phyloP scores from a whole-genome alignment of 148 eudicot genomes.

The Heliamphora exappendiculata region DNA sequence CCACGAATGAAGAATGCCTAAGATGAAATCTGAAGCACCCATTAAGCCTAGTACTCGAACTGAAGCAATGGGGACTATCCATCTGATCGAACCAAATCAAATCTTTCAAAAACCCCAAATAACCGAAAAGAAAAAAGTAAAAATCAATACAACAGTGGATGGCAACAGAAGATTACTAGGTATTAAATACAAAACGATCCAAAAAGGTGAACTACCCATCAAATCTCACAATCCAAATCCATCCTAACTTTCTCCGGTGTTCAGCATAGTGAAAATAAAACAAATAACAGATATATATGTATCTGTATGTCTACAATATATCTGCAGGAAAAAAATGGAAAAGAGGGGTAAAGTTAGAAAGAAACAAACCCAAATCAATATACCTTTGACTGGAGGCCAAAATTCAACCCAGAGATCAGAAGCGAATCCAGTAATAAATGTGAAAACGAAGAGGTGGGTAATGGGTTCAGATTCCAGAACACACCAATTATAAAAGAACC shows the following conservation, averaged over 20 bases:
- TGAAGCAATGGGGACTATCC: not conserved
- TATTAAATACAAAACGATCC: slow-evolving; percentile 7
- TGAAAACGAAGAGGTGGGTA: slow-evolving; percentile 10
- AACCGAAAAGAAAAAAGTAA: not conserved
- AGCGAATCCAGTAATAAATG: slow-evolving; percentile 9
- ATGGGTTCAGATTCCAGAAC: slow-evolving; percentile 9
- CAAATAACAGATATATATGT: not conserved
- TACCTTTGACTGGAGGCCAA: slow-evolving; percentile 19
- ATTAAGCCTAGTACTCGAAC: not conserved
- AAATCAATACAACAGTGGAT: slow-evolving; percentile 15
- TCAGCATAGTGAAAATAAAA: not conserved
- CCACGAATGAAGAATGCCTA: not conserved
- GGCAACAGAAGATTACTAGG: not conserved
- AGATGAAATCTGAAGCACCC: not conserved
- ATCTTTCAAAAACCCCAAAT: not conserved
- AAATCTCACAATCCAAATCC: not conserved
- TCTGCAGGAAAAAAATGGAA: not conserved
- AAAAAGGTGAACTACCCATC: not conserved
- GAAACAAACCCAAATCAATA: slow-evolving; percentile 17
- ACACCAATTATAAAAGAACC: not conserved
- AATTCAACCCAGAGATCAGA: slow-evolving; percentile 9
- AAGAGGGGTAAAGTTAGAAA: not conserved
- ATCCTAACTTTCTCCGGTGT: not conserved
- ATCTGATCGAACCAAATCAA: not conserved
- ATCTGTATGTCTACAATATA: too few species aligned